Evolutionary conservation across 345 rosid species (phyloP).

Genomic region (Carallia pectinifolia): DNA sequence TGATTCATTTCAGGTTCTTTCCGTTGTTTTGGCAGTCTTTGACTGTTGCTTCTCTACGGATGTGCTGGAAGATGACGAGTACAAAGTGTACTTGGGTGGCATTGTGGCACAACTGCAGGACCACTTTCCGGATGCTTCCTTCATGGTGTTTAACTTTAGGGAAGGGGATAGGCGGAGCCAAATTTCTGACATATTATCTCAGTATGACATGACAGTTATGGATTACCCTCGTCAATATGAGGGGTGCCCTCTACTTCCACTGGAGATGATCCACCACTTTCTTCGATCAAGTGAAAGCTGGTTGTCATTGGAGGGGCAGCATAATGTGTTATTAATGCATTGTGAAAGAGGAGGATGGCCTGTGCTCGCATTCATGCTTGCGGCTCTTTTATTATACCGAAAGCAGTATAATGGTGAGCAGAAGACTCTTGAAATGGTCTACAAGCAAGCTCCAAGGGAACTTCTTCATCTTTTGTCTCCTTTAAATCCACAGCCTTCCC

Average conservation of each 20-base stretch:
- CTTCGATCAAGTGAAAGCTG: conserved; percentile 93
- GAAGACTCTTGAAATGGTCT: conserved; percentile 97
- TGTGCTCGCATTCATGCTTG: conserved; percentile 93
- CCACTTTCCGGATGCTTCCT: conserved; percentile 88
- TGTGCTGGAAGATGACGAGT: conserved; percentile 89
- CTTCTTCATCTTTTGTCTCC: conserved; percentile 79
- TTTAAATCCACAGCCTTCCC: conserved; percentile 91
- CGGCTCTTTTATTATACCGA: conserved; percentile 78
- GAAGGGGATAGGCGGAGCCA: conserved; percentile 94
- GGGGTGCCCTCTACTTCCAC: conserved; percentile 78
- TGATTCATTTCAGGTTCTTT: not conserved
- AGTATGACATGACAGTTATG: conserved; percentile 96
- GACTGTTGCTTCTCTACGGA: conserved; percentile 98
- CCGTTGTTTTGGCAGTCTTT: conserved; percentile 59
- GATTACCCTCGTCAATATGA: conserved; percentile 95
- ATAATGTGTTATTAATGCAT: conserved; percentile 90
- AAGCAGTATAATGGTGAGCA: conserved; percentile 90
- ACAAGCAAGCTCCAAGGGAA: conserved; percentile 97
- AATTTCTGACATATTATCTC: conserved; percentile 76
- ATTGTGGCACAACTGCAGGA: conserved; percentile 95
- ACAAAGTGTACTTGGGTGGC: conserved; percentile 86
- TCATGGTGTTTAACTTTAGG: conserved; percentile 96
- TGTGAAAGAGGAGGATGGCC: conserved; percentile 99
- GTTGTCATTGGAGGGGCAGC: conserved; percentile 89
- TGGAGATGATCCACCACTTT: conserved; percentile 95